A percentile compares a stretch with the other conserved stretches of the same genome.
Conservation (phyloP, 352 stramenopile genomes). For the Globisporangium acanthophoron region DNA sequence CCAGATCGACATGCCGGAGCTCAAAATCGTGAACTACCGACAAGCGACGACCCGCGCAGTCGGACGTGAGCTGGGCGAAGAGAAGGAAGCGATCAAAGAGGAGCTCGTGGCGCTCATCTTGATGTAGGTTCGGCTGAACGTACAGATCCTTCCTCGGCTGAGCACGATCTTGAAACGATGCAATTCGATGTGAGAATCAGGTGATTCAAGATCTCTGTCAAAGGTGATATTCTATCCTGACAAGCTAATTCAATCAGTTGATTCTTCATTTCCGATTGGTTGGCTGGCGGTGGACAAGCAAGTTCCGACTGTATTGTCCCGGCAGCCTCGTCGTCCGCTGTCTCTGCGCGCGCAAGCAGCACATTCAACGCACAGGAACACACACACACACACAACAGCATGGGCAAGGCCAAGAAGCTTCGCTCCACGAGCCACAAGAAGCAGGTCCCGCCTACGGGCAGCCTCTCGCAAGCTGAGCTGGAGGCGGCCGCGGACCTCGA, state of each 20-base stretch:
- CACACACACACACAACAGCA: constrained; percentile 17
- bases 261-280: too few relatives aligned
- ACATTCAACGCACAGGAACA: not conserved
- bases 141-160: too few relatives aligned
- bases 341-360: not conserved
- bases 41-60: constrained; percentile 29
- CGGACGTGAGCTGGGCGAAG: constrained; percentile 28
- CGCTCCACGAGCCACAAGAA: constrained; percentile 85
- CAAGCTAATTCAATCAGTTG: too few relatives aligned
- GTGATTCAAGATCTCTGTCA: too few relatives aligned
- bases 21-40: constrained; percentile 41
- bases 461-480: constrained; percentile 48
- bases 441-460: constrained; percentile 51
- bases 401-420: constrained; percentile 87
- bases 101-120: constrained; percentile 44
- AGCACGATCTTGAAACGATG: too few relatives aligned
- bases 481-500: constrained; percentile 35
- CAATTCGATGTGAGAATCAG: too few relatives aligned
- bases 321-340: not conserved
- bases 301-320: too few relatives aligned
- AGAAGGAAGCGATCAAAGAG: constrained; percentile 27
- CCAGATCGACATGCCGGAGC: constrained; percentile 41
- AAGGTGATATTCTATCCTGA: too few relatives aligned
- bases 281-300: too few relatives aligned
- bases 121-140: not conserved